Conservation (phyloP, 805 yeast genomes). For the Ogataea nonfermentans region DNA sequence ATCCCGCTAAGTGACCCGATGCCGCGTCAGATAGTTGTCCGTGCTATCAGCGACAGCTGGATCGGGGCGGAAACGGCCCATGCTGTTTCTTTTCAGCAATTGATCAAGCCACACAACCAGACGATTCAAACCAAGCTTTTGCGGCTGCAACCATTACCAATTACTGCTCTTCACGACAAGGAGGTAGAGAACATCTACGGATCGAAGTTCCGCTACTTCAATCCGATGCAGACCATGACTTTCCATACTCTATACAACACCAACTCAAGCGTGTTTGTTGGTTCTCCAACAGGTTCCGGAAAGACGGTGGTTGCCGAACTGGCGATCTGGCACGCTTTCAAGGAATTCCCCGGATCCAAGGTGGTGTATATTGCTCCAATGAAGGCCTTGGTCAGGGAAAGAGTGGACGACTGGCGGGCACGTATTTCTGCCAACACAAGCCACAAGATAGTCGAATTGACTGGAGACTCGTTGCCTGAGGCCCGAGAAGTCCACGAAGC, state of each 20-base stretch:
- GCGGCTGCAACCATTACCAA: slow-evolving; percentile 81
- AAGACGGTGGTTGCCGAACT: slow-evolving; percentile 96
- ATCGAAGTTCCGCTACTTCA: slow-evolving; percentile 74
- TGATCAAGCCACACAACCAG: slow-evolving; percentile 85
- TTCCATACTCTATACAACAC: slow-evolving; percentile 86
- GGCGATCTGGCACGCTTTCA: slow-evolving; percentile 96
- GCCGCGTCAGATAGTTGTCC: slow-evolving; percentile 84
- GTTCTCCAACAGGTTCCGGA: slow-evolving; percentile 99
- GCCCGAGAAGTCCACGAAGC: slow-evolving; percentile 64
- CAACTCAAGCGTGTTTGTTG: slow-evolving; percentile 80
- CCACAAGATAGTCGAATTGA: slow-evolving; percentile 65
- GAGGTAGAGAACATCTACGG: slow-evolving; percentile 68
- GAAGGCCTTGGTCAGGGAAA: slow-evolving; percentile 82
- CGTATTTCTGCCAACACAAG: slow-evolving; percentile 47
- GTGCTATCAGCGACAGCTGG: slow-evolving; percentile 84
- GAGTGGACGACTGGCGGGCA: slow-evolving; percentile 77
- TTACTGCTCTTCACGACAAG: slow-evolving; percentile 70
- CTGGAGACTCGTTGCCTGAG: slow-evolving; percentile 81
- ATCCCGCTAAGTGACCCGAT: slow-evolving; percentile 85
- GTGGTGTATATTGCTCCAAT: slow-evolving; percentile 85
- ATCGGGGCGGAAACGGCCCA: slow-evolving; percentile 77
- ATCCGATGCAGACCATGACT: slow-evolving; percentile 98
- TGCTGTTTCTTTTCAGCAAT: slow-evolving; percentile 83
- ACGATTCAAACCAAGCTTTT: slow-evolving; percentile 80
- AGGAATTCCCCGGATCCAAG: slow-evolving; percentile 74